Evolutionary conservation across 257 asterid species (phyloP).

Genomic region (Osmanthus fragrans): DNA sequence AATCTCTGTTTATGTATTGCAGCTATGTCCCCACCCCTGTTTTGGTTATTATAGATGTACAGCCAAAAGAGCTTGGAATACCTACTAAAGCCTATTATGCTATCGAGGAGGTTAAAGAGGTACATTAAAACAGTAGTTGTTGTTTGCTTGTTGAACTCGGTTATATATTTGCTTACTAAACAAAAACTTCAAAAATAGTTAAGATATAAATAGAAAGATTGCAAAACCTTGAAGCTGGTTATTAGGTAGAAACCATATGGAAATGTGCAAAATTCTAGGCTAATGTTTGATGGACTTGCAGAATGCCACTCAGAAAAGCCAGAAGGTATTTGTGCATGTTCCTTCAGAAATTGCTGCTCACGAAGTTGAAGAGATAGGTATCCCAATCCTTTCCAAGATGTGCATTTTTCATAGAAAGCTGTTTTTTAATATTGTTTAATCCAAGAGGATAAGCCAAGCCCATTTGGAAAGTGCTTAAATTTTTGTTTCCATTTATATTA

Average conservation of each 20-base stretch:
- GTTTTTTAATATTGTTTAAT: no score
- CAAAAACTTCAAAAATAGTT: neutral
- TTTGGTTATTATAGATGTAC: slow-evolving; percentile 86
- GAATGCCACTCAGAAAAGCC: slow-evolving; percentile 94
- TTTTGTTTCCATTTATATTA: no score
- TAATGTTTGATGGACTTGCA: slow-evolving; percentile 30
- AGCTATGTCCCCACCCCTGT: slow-evolving; percentile 92
- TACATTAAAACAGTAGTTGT: slow-evolving; percentile 18
- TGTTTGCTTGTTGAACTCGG: neutral
- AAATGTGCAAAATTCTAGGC: neutral
- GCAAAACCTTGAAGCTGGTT: no score
- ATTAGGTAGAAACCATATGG: no score
- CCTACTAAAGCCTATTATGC: slow-evolving; percentile 97
- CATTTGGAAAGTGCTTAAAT: no score
- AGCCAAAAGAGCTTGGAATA: slow-evolving; percentile 87
- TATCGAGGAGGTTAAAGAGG: slow-evolving; percentile 98
- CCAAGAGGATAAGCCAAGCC: no score
- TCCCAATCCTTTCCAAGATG: neutral
- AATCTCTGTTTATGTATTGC: slow-evolving; percentile 30
- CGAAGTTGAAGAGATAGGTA: slow-evolving; percentile 97
- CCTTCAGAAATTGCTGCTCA: slow-evolving; percentile 98
- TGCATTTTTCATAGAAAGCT: neutral
- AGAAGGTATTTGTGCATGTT: slow-evolving; percentile 89
- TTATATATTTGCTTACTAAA: slow-evolving; percentile 8
- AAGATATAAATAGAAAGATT: neutral